Conservation (phyloP, 2,329 filamentous ascomycete genomes). For the Coniella vitis region DNA sequence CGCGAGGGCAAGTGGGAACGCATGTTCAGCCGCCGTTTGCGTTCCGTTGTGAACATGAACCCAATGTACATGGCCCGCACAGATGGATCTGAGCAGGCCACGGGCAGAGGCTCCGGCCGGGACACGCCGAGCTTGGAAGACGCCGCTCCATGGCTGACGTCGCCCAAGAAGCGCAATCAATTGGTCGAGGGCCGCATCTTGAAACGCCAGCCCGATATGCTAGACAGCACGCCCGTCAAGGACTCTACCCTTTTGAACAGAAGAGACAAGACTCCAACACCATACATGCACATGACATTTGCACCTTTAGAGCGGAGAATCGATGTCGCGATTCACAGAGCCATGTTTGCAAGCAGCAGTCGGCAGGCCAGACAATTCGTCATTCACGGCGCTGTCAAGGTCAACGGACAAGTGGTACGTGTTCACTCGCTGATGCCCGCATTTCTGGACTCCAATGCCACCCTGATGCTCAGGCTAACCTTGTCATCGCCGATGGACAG, state of each 20-base stretch:
- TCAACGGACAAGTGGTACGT: constrained; percentile 89
- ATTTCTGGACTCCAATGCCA: too few species aligned
- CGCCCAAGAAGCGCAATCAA: constrained; percentile 19
- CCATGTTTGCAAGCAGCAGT: constrained; percentile 88
- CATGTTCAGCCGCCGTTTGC: constrained; percentile 78
- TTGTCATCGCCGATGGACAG: constrained; percentile 35
- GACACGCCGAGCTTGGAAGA: constrained; percentile 23
- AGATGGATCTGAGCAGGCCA: constrained; percentile 78
- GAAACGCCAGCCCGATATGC: constrained; percentile 2
- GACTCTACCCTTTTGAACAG: too few species aligned
- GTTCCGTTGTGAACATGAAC: constrained; percentile 80
- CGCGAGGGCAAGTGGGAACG: constrained; percentile 89
- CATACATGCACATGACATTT: constrained; percentile 95
- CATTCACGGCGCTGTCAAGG: constrained; percentile 84
- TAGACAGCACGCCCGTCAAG: background rate
- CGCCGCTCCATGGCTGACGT: constrained; percentile 12
- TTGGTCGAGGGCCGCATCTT: constrained; percentile 7
- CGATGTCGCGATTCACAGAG: constrained; percentile 90
- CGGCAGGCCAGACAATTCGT: constrained; percentile 92
- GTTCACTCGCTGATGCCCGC: too few species aligned
- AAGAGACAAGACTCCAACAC: too few species aligned
- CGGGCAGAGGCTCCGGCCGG: constrained; percentile 73
- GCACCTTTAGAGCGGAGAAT: constrained; percentile 84
- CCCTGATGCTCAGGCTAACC: constrained; percentile 6
- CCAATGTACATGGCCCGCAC: constrained; percentile 68